phyloP scores from a whole-genome alignment of 202 grass and related monocot species.

The Panicum virgatum region DNA sequence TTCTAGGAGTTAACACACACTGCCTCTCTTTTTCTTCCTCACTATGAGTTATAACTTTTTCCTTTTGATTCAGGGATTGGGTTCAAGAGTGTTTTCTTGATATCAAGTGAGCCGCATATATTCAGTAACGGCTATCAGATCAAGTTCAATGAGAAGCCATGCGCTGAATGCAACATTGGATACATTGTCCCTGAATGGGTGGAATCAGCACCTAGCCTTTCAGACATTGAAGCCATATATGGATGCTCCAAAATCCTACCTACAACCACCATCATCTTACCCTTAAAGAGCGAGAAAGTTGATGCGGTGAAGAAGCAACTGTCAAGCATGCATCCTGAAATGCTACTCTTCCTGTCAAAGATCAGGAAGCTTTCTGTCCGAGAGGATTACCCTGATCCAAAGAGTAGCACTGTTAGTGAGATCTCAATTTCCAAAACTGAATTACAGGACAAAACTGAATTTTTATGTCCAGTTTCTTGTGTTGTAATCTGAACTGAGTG shows the following conservation, averaged over 20 bases:
- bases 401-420: slow-evolving; percentile 35
- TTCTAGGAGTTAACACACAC: background rate
- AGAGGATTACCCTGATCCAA: slow-evolving; percentile 29
- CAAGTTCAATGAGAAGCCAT: slow-evolving; percentile 62
- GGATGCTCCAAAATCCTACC: slow-evolving; percentile 53
- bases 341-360: slow-evolving; percentile 72
- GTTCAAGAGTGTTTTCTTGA: slow-evolving; percentile 73
- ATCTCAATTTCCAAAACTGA: slow-evolving; percentile 74
- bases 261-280: slow-evolving; percentile 64
- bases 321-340: slow-evolving; percentile 66
- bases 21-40: background rate
- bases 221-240: slow-evolving; percentile 53
- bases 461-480: no score
- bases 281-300: slow-evolving; percentile 63
- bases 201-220: slow-evolving; percentile 36
- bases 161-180: slow-evolving; percentile 63
- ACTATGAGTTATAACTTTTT: no score
- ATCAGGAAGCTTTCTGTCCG: slow-evolving; percentile 54
- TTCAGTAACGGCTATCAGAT: slow-evolving; percentile 91
- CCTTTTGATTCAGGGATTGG: slow-evolving; percentile 63
- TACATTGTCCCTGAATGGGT: slow-evolving; percentile 90
- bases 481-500: no score
- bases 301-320: slow-evolving; percentile 58
- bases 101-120: slow-evolving; percentile 71
- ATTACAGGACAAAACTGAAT: no score